Percentiles rank a stretch among this genome's conserved stretches.
phyloP scores from a whole-genome alignment of 805 yeast genomes.

The Lachancea sp. region DNA sequence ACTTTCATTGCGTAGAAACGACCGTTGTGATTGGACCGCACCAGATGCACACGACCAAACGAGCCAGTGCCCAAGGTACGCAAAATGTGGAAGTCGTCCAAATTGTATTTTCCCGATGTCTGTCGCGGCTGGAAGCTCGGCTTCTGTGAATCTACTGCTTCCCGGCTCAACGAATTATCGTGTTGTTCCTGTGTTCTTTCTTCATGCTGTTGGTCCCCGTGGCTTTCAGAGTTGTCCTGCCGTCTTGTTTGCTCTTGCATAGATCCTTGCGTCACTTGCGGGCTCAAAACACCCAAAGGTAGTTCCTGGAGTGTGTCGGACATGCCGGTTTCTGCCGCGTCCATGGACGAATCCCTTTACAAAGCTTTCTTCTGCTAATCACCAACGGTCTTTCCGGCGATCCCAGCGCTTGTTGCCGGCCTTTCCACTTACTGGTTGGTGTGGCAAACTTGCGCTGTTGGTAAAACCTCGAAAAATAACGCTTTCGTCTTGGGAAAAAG shows the following conservation, averaged over 20 bases:
- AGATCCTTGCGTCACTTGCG: neutral
- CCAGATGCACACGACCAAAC: conserved; percentile 89
- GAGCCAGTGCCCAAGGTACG: conserved; percentile 94
- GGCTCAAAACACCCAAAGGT: conserved; percentile 1
- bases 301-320: neutral
- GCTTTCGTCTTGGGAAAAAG: neutral
- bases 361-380: neutral
- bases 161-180: conserved; percentile 2
- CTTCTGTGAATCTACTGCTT: neutral
- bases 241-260: neutral
- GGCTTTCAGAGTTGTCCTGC: neutral
- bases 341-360: neutral
- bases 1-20: conserved; percentile 92
- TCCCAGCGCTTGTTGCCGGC: no score
- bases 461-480: neutral
- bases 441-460: neutral
- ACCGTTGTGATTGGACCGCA: conserved; percentile 81
- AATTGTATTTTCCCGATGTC: conserved; percentile 64
- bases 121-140: conserved; percentile 3
- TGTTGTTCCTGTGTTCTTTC: conserved; percentile 3
- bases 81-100: conserved; percentile 74
- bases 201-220: neutral
- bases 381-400: no score
- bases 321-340: neutral
- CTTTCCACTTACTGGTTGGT: no score